phyloP scores from a whole-genome alignment of 345 rosid species.

The Eucalyptus caleyi region DNA sequence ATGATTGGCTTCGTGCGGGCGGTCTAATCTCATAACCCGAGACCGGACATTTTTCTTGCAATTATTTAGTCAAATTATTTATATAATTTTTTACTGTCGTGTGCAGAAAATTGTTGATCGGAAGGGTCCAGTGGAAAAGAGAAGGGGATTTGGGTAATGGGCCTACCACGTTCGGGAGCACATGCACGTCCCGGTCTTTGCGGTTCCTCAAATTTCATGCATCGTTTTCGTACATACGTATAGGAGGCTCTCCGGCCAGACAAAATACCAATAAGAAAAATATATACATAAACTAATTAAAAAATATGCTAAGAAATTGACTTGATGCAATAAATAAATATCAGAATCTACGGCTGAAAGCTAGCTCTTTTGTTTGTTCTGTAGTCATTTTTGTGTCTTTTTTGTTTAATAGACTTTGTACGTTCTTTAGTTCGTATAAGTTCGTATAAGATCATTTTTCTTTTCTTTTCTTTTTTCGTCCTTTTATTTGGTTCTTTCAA shows the following conservation, averaged over 20 bases:
- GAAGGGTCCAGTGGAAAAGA: not conserved
- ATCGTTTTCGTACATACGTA: constrained; percentile 9
- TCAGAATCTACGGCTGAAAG: not conserved
- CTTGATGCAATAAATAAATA: not conserved
- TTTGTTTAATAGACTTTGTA: not conserved
- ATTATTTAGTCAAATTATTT: not conserved
- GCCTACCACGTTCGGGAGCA: constrained; percentile 46
- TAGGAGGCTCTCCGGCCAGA: not conserved
- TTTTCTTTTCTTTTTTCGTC: not conserved
- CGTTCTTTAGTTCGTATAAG: not conserved
- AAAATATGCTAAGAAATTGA: not conserved
- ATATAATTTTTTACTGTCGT: not conserved
- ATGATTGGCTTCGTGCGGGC: not conserved
- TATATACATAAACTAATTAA: too few species aligned
- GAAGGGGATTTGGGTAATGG: not conserved
- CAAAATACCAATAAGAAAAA: not conserved
- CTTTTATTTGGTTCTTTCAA: not conserved
- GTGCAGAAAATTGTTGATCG: not conserved
- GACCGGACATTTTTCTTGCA: not conserved
- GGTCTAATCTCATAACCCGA: not conserved
- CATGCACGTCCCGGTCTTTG: constrained; percentile 27
- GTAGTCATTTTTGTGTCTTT: not conserved
- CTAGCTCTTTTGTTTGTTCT: not conserved
- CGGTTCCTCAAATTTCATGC: constrained; percentile 6
- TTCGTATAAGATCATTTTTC: not conserved